Evolutionary conservation across 345 rosid genomes (phyloP), one percentile per base, ranked within the genome.

Genomic region (Clausena lansium): DNA sequence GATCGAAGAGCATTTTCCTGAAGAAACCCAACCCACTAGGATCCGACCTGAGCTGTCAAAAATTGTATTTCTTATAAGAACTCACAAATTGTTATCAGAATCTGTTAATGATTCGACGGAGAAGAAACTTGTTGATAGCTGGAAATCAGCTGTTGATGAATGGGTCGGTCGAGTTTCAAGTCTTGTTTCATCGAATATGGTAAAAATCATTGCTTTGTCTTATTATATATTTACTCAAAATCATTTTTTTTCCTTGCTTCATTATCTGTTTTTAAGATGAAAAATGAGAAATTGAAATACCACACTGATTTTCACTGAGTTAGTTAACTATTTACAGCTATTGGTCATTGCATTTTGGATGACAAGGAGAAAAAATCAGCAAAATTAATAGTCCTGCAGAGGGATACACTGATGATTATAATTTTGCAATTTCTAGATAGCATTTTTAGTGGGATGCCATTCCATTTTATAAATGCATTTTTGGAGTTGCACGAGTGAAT

Each of bases 121-220:
- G 33, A 38, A 73, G 55, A 90, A 90, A 80, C 76, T 75, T 38
- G 68, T 76, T 2, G 67, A 81, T 50, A 81, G 77, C 65, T 92
- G 93, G 87, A 90, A 81, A 70, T 87, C 91, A 20, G 91, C 95
- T 39, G 86, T 94, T 39, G 92, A 91, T 81, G 95, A 89, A 9
- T 96, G 97, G 97, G 78, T 85, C 66, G 76, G 80, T 19, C 83
- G 91, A 52, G 77, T 94, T 75, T 1, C 83, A n/a, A 39, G 75
- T 14, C 84, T 96, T 11, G 65, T 88, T 62, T 83, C 92, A 38
- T 85, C 84, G 36, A 71, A 87, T 67, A 83, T 84, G 97, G 91
- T 92, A 88, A 58, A 8, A 41, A 27, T 77, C 65, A 59, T 64
- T 17, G 71, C 0, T 74, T 20, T 54, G 33, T 65, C 60, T 72